Percentiles rank a stretch among this genome's conserved stretches.
Evolutionary conservation across 148 eudicot species (phyloP).

Genomic region (Euryodendron excelsum): DNA sequence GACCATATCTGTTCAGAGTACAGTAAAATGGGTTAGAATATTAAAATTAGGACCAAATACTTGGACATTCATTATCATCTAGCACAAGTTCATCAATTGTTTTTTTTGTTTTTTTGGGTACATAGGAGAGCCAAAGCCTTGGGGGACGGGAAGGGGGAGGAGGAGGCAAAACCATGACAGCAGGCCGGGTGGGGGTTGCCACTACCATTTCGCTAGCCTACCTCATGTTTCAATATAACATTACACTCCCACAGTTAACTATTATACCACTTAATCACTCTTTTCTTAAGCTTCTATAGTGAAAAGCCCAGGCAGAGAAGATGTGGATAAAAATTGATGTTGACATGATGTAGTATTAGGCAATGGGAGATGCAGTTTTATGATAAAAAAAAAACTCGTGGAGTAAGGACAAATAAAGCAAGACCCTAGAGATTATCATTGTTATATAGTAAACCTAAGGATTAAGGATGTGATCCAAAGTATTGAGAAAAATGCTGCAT

Average conservation of each 20-base stretch:
- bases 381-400: not conserved
- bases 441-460: not conserved
- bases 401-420: not conserved
- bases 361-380: not conserved
- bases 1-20: slow-evolving; percentile 58
- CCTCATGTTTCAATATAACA: not conserved
- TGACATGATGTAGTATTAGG: not conserved
- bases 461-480: too few species aligned
- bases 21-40: not conserved
- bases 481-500: not conserved
- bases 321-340: not conserved
- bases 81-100: not conserved
- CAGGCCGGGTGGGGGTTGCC: too few species aligned
- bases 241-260: not conserved
- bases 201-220: too few species aligned
- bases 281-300: not conserved
- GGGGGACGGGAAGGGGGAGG: too few species aligned
- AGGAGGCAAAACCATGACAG: too few species aligned
- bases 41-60: not conserved
- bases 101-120: not conserved
- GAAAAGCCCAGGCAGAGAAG: not conserved
- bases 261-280: not conserved
- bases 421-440: not conserved
- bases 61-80: not conserved
- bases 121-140: too few species aligned